Percentiles rank a stretch among this genome's conserved stretches.
Evolutionary conservation across 225 moss, liverwort and hornwort genomes (phyloP).

Genomic region (Asterella californica): DNA sequence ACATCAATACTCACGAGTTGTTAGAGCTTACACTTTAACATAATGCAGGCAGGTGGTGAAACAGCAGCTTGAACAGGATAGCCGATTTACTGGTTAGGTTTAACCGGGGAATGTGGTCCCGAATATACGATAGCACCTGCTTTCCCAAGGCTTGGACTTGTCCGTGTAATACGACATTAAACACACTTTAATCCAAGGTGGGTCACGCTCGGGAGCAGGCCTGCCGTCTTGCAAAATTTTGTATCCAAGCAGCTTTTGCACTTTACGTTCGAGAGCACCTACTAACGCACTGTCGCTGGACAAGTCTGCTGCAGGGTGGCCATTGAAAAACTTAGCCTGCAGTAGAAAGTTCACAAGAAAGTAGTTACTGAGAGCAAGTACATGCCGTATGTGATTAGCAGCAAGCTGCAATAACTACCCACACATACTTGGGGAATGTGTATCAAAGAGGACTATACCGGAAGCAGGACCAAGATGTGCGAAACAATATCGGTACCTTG

Average conservation of each 20-base stretch:
- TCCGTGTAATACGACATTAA: conserved; percentile 80
- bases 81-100: background rate
- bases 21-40: no score
- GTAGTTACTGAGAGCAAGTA: background rate
- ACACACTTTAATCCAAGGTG: conserved; percentile 89
- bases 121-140: conserved; percentile 73
- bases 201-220: conserved; percentile 38
- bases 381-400: no score
- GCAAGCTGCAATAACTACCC: no score
- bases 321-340: conserved; percentile 93
- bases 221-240: conserved; percentile 20
- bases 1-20: no score
- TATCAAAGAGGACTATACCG: no score
- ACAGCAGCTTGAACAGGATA: background rate
- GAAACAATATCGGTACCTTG: no score
- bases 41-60: no score
- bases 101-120: conserved; percentile 80
- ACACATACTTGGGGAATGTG: no score
- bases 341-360: background rate
- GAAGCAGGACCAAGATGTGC: no score
- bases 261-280: conserved; percentile 81
- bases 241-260: conserved; percentile 64
- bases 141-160: conserved; percentile 48
- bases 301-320: conserved; percentile 68
- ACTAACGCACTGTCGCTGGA: conserved; percentile 67